phyloP scores from a whole-genome alignment of 2,329 filamentous ascomycete species.

The Macrophomina pseudophaseolina region DNA sequence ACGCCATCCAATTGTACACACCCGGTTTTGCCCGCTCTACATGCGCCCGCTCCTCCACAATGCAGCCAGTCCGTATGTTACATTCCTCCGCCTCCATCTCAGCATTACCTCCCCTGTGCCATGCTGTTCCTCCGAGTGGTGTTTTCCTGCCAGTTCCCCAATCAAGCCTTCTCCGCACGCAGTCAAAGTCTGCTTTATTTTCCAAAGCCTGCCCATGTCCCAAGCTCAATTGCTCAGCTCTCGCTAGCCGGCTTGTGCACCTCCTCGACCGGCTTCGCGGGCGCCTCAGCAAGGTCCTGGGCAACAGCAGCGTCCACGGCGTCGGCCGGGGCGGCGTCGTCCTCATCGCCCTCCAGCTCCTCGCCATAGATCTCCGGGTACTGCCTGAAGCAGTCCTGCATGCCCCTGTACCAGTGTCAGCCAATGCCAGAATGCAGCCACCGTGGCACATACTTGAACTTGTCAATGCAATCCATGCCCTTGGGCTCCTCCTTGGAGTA shows the following conservation, averaged over 20 bases:
- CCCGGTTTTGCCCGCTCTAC: constrained; percentile 20
- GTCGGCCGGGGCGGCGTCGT: constrained; percentile 46
- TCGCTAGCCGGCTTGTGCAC: constrained; percentile 40
- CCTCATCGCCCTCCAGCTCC: constrained; percentile 80
- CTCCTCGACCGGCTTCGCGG: constrained; percentile 24
- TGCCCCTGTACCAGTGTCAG: constrained; percentile 65
- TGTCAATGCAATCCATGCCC: constrained; percentile 96
- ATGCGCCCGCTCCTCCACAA: constrained; percentile 4
- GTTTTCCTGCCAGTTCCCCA: not conserved
- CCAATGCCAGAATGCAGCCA: not conserved
- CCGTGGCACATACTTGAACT: constrained; percentile 75
- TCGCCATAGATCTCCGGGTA: constrained; percentile 93
- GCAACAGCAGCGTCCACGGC: constrained; percentile 19
- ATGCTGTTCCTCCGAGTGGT: not conserved
- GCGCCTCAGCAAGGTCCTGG: constrained; percentile 2
- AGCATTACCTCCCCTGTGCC: not conserved
- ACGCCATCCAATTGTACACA: constrained; percentile 12
- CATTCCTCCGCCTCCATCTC: not conserved
- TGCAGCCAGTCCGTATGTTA: not conserved
- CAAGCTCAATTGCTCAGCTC: not conserved
- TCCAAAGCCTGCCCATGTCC: not conserved
- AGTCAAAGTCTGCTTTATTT: constrained; percentile 28
- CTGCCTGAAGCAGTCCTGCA: constrained; percentile 95
- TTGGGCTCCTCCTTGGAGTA: constrained; percentile 93
- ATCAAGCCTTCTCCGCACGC: constrained; percentile 48